A percentile compares a stretch with the other conserved stretches of the same genome.
Conservation (phyloP, 176 grass and related monocot genomes). For the Oropetium thomaeum region DNA sequence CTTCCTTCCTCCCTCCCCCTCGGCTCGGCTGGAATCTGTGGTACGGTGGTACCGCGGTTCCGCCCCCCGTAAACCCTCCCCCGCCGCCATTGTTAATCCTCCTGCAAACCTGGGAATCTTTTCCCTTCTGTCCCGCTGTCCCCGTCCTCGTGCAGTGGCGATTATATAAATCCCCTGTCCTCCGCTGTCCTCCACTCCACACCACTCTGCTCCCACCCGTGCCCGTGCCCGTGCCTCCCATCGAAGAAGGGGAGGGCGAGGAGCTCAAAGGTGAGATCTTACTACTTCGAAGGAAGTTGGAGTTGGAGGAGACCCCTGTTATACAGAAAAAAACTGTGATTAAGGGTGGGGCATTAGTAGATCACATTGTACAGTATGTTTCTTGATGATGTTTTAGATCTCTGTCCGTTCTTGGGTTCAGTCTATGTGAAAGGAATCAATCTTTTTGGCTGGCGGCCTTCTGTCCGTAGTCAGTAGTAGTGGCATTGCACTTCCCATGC, state of each 20-base stretch:
- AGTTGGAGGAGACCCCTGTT: too few species aligned
- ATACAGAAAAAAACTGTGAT: background rate
- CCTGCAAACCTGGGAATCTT: constrained; percentile 20
- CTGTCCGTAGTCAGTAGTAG: background rate
- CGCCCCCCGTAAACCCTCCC: constrained; percentile 36
- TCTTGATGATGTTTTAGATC: background rate
- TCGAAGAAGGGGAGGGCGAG: background rate
- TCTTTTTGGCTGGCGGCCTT: background rate
- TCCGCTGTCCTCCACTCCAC: background rate
- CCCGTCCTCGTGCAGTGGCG: background rate
- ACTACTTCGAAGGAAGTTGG: too few species aligned
- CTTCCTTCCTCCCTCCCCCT: background rate
- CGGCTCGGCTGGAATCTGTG: too few species aligned
- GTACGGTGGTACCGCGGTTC: constrained; percentile 9
- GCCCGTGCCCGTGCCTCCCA: background rate
- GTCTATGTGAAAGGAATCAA: background rate
- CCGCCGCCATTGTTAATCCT: background rate
- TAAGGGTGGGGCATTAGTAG: background rate
- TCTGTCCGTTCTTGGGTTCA: background rate
- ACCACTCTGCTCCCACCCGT: background rate
- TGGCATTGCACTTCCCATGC: background rate
- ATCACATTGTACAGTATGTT: background rate
- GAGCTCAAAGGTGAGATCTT: background rate
- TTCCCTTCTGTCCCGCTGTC: background rate
- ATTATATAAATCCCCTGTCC: constrained; percentile 21